phyloP scores from a whole-genome alignment of 2,329 filamentous ascomycete species.

The Fusarium pseudocircinatum region DNA sequence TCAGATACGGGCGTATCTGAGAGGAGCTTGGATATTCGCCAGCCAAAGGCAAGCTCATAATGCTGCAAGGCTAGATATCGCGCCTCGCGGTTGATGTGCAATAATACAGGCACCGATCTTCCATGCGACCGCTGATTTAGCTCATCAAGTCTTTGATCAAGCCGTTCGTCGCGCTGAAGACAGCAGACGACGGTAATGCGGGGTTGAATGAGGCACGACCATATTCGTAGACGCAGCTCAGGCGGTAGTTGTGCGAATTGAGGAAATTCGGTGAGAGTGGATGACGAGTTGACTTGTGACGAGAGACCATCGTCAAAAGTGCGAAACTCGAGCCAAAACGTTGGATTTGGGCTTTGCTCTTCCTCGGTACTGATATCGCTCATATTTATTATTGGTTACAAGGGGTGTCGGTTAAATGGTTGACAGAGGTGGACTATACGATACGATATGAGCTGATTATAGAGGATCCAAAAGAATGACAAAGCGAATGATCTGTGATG shows the following conservation, averaged over 20 bases:
- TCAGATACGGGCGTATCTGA: slow-evolving; percentile 48
- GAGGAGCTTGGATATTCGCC: slow-evolving; percentile 56
- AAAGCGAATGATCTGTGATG: background rate
- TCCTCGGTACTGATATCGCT: slow-evolving; percentile 35
- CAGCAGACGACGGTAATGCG: slow-evolving; percentile 58
- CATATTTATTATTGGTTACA: slow-evolving; percentile 21
- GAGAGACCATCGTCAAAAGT: slow-evolving; percentile 54
- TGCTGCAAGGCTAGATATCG: slow-evolving; percentile 53
- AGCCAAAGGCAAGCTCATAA: slow-evolving; percentile 59
- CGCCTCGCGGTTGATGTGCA: slow-evolving; percentile 56
- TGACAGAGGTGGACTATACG: background rate
- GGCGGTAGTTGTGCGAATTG: slow-evolving; percentile 54
- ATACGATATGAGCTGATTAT: background rate
- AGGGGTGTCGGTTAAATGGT: slow-evolving; percentile 8
- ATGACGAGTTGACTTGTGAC: slow-evolving; percentile 7
- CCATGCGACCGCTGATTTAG: slow-evolving; percentile 41
- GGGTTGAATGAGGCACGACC: slow-evolving; percentile 56
- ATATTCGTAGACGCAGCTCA: slow-evolving; percentile 60
- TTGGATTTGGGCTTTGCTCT: slow-evolving; percentile 41
- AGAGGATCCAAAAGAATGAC: background rate
- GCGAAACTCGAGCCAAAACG: slow-evolving; percentile 59
- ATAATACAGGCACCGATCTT: slow-evolving; percentile 52
- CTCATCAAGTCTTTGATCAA: slow-evolving; percentile 43
- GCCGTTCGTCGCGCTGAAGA: slow-evolving; percentile 46
- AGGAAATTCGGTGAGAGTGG: slow-evolving; percentile 43